Percentiles rank a stretch among this genome's conserved stretches.
Conservation (phyloP, 768 basidiomycete genomes). For the Mycena leptocephala region DNA sequence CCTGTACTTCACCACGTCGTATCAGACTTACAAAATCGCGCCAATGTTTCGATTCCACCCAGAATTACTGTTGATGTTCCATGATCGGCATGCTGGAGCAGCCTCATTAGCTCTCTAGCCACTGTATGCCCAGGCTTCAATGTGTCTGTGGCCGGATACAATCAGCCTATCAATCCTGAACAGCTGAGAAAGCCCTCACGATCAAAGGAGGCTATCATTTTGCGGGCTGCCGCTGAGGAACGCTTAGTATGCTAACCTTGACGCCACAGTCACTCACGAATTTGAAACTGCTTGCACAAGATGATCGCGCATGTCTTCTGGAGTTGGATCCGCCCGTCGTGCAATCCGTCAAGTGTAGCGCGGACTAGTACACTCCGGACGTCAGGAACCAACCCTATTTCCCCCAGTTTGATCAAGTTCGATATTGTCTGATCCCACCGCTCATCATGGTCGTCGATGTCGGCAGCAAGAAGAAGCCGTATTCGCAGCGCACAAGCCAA, state of each 20-base stretch:
- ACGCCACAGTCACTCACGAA: neutral
- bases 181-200: neutral
- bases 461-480: neutral
- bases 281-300: neutral
- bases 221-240: neutral
- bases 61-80: neutral
- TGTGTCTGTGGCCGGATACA: neutral
- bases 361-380: neutral
- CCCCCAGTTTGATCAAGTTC: neutral
- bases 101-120: neutral
- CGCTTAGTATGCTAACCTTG: neutral
- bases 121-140: neutral
- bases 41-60: neutral
- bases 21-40: neutral
- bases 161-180: neutral
- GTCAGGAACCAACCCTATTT: neutral
- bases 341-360: neutral
- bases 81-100: neutral
- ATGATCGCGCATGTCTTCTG: neutral
- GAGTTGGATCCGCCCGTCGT: neutral
- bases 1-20: neutral
- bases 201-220: neutral
- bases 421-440: neutral
- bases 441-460: neutral
- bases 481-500: neutral